phyloP scores from a whole-genome alignment of 768 basidiomycete genomes.

The Termitomyces sp. region DNA sequence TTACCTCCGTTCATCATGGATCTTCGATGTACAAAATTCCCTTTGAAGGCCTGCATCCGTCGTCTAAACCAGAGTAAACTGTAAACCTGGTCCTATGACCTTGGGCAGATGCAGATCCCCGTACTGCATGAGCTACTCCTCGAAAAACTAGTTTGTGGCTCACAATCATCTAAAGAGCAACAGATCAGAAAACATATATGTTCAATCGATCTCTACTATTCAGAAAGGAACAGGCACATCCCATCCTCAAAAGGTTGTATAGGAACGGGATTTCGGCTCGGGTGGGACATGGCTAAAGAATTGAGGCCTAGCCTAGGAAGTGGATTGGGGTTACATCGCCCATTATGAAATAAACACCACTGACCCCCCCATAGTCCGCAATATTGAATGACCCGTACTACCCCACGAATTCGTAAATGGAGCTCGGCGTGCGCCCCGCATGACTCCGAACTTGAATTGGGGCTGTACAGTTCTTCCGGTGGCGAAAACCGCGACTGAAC shows the following conservation, averaged over 20 bases:
- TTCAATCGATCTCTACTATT: neutral
- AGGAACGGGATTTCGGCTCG: neutral
- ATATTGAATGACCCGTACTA: neutral
- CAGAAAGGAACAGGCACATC: too few relatives aligned
- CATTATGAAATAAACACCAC: neutral
- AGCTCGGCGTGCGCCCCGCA: neutral
- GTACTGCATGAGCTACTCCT: neutral
- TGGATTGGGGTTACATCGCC: neutral
- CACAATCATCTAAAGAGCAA: neutral
- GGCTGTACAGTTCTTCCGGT: neutral
- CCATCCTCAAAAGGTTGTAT: neutral
- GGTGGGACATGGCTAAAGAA: neutral
- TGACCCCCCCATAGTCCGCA: neutral
- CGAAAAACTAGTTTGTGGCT: neutral
- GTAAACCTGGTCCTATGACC: constrained; percentile 1
- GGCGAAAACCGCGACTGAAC: neutral
- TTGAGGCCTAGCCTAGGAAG: neutral
- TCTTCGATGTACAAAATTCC: neutral
- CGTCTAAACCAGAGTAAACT: neutral
- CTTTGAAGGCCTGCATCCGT: neutral
- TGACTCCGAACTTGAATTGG: neutral
- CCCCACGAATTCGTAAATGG: neutral
- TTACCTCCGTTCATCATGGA: neutral
- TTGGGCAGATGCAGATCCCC: constrained; percentile 1
- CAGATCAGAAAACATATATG: constrained; percentile 3